Evolutionary conservation across 345 rosid genomes (phyloP), one percentile per base, ranked within the genome.

Genomic region (Gossypium rotundifolium): DNA sequence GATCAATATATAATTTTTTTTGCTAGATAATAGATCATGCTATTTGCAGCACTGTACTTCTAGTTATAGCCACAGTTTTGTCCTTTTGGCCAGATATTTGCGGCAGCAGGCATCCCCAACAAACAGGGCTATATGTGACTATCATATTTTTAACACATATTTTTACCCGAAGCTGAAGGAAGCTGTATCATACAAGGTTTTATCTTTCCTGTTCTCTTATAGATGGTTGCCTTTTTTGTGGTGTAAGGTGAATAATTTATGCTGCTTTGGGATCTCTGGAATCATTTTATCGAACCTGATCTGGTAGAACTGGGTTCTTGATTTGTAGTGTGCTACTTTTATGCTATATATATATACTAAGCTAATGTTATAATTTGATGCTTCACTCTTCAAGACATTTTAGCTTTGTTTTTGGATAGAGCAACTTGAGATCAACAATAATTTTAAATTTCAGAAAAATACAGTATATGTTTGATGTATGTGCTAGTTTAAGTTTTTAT

Each of bases 101-200:
- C 86, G 81, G 86, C 85, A 82, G 79, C 90, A 88, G 75, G 81
- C 81, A 62, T 77, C 87, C 68, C 77, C 86, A 66, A 64, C 83
- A 46, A 82, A 83, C 73, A 78, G 85, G 75, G 87, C 84, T 51
- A 79, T 75, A 48, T 68, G 74, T 29, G 88, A 88, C 80, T 89
- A 81, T 79, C 97, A 89, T 78, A 85, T 90, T 77, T 92, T 92
- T 78, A 91, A 87, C 76, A 94, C 97, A 46, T 94, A 87, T 79
- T 94, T 92, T 79, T 94, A 94, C 85, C 83, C 81, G 77, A 92
- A 92, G 89, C 97, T 94, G 73, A 85, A 74, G 79, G 91, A 88
- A 66, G 95, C 93, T 77, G 85, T 92, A 22, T 75, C 89, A 10
- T 78, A 74, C 80, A 88, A 87, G 97, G 97, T 94, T 81, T 59